Evolutionary conservation across 495 filamentous ascomycete species (phyloP).

Genomic region (Staphylotrichum longicolle): DNA sequence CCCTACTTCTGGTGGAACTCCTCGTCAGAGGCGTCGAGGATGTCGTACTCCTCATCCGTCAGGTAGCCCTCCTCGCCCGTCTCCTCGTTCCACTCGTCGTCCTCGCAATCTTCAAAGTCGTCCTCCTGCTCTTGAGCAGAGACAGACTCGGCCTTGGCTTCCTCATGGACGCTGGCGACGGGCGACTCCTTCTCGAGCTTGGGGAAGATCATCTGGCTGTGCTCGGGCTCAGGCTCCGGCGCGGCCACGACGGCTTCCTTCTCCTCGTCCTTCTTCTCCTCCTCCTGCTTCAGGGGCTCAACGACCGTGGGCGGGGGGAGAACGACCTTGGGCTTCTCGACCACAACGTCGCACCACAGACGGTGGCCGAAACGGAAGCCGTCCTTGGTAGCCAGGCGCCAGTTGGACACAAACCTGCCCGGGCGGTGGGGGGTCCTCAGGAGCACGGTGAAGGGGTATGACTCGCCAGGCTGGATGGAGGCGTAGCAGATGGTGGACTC

Average conservation of each 20-base stretch:
- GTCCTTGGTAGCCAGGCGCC: slow-evolving; percentile 83
- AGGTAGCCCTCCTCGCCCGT: slow-evolving; percentile 66
- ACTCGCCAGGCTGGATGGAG: slow-evolving; percentile 67
- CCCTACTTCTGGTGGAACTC: slow-evolving; percentile 51
- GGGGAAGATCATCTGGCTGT: slow-evolving; percentile 92
- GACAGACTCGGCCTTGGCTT: slow-evolving; percentile 31
- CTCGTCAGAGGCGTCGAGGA: slow-evolving; percentile 92
- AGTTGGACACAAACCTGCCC: slow-evolving; percentile 87
- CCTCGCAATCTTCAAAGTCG: slow-evolving; percentile 52
- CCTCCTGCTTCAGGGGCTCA: slow-evolving; percentile 21
- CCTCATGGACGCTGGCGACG: slow-evolving; percentile 70
- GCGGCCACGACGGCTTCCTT: slow-evolving; percentile 20
- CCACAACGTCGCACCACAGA: slow-evolving; percentile 90
- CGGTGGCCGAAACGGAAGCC: slow-evolving; percentile 85
- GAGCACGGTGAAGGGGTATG: slow-evolving; percentile 75
- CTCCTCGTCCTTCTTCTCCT: slow-evolving; percentile 23
- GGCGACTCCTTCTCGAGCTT: slow-evolving; percentile 95
- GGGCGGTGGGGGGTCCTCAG: slow-evolving; percentile 71
- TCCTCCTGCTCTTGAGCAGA: slow-evolving; percentile 57
- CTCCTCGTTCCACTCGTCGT: slow-evolving; percentile 60
- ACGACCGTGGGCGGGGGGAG: slow-evolving; percentile 14
- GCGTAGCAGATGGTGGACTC: slow-evolving; percentile 75
- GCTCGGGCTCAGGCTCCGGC: slow-evolving; percentile 21
- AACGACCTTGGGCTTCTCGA: slow-evolving; percentile 42
- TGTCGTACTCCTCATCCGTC: slow-evolving; percentile 97